Evolutionary conservation across 352 stramenopile genomes (phyloP).

Genomic region (Phytophthora fragariae): DNA sequence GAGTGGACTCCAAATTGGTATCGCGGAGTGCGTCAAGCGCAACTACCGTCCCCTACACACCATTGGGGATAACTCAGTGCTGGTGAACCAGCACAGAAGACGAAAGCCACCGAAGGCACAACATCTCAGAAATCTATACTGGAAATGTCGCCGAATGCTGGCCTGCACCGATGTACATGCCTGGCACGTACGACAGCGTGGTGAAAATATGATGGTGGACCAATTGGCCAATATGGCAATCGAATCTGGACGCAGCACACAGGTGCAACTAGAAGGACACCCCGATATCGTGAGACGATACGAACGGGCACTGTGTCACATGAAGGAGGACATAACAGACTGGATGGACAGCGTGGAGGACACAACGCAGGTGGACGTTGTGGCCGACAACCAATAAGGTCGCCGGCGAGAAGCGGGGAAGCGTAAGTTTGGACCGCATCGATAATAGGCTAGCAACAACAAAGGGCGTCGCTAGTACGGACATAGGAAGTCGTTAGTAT

Average conservation of each 20-base stretch:
- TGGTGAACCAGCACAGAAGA: no score
- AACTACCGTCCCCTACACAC: no score
- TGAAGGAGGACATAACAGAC: no score
- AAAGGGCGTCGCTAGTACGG: conserved; percentile 1
- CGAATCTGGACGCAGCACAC: neutral
- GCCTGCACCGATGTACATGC: neutral
- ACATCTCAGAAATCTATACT: no score
- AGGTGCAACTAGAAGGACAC: neutral
- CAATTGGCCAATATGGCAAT: neutral
- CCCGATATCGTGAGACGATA: neutral
- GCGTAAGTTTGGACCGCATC: neutral
- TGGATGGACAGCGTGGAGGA: no score
- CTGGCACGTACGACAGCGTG: neutral
- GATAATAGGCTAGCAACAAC: conserved; percentile 1
- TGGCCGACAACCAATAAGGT: conserved; percentile 1
- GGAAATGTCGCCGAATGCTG: no score
- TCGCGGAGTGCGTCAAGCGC: no score
- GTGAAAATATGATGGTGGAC: neutral
- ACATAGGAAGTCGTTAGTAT: conserved; percentile 5
- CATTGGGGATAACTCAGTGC: no score
- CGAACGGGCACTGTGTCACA: no score
- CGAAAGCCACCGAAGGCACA: no score
- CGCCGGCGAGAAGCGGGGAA: conserved; percentile 3
- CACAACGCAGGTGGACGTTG: neutral
- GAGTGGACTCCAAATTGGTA: no score